Conservation (phyloP, 129 eudicot species). For the Tagetes patula region DNA sequence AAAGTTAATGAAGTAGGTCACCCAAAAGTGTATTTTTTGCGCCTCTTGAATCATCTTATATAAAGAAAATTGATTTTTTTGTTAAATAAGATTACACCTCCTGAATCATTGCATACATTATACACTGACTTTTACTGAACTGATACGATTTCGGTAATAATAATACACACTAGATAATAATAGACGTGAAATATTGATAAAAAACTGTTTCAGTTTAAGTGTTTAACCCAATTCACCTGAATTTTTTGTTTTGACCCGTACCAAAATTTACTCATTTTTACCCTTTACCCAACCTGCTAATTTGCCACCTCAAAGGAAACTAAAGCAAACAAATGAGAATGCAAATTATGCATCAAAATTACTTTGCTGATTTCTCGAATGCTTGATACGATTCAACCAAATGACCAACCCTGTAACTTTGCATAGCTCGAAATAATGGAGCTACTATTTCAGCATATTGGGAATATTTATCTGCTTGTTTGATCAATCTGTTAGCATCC, state of each 20-base stretch:
- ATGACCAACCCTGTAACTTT: slow-evolving; percentile 62
- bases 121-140: neutral
- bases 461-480: slow-evolving; percentile 61
- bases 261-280: neutral
- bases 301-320: slow-evolving; percentile 13
- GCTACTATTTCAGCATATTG: slow-evolving; percentile 70
- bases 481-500: slow-evolving; percentile 74
- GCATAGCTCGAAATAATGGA: slow-evolving; percentile 79
- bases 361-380: slow-evolving; percentile 89
- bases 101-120: neutral
- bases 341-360: slow-evolving; percentile 26
- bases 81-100: neutral
- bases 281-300: neutral
- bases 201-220: neutral
- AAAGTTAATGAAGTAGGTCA: neutral
- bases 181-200: too few species aligned
- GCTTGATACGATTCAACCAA: slow-evolving; percentile 81
- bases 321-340: slow-evolving; percentile 9
- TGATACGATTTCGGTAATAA: neutral
- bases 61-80: neutral
- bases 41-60: neutral
- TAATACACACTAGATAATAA: neutral
- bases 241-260: neutral
- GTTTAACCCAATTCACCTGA: neutral
- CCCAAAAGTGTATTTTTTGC: neutral